Conservation (phyloP, 768 basidiomycete species). For the Hydnomerulius pinastri region DNA sequence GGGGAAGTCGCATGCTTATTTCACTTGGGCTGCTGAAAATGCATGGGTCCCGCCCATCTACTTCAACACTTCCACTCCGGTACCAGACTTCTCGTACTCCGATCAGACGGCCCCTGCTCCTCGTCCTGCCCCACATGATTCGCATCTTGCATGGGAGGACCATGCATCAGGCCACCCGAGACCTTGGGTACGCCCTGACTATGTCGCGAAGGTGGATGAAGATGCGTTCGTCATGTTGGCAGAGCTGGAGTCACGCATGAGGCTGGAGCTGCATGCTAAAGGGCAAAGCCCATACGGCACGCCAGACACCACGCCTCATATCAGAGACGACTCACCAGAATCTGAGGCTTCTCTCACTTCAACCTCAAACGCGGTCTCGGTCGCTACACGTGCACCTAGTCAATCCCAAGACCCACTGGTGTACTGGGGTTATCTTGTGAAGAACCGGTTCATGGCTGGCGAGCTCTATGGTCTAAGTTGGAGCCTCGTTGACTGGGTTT, state of each 20-base stretch:
- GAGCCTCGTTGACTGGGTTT: constrained; percentile 85
- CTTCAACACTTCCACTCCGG: constrained; percentile 42
- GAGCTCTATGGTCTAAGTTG: constrained; percentile 90
- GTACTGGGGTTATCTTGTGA: constrained; percentile 90
- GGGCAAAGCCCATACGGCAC: constrained; percentile 28
- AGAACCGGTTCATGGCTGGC: constrained; percentile 93
- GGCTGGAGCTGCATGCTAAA: constrained; percentile 66
- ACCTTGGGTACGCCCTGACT: constrained; percentile 87
- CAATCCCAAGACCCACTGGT: constrained; percentile 62
- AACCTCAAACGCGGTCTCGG: not conserved
- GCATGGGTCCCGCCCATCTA: constrained; percentile 89
- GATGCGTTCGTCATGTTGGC: constrained; percentile 95
- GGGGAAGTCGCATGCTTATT: constrained; percentile 91
- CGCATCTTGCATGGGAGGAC: constrained; percentile 58
- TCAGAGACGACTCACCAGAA: constrained; percentile 1
- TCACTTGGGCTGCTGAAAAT: constrained; percentile 88
- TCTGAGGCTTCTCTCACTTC: not conserved
- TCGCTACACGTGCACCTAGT: constrained; percentile 11
- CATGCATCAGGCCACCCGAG: constrained; percentile 40
- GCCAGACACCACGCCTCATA: constrained; percentile 9
- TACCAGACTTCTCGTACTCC: constrained; percentile 64
- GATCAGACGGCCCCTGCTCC: constrained; percentile 57
- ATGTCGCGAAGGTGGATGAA: constrained; percentile 92
- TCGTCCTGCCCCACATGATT: constrained; percentile 70
- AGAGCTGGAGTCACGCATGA: constrained; percentile 87